Conservation (phyloP, 1,284 basidiomycete species). For the Apiotrichum siamense region DNA sequence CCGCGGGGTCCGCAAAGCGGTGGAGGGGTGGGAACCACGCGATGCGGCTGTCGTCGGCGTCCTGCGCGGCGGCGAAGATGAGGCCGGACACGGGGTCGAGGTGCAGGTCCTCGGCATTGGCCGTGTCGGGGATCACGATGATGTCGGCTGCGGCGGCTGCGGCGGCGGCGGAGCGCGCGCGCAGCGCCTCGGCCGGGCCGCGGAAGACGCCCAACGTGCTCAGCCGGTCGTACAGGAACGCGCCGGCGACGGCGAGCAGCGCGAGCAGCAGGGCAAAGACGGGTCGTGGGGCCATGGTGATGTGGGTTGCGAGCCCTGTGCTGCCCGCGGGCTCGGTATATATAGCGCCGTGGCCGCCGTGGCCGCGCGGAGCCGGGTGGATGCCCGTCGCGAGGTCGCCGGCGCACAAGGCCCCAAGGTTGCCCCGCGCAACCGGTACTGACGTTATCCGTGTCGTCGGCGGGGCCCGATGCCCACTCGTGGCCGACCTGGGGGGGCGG, state of each 20-base stretch:
- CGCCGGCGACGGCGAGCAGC: slow-evolving; percentile 10
- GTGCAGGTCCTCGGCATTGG: slow-evolving; percentile 19
- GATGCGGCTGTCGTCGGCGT: slow-evolving; percentile 7
- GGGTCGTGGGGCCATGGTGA: background rate
- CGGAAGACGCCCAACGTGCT: background rate
- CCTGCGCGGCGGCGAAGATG: slow-evolving; percentile 12
- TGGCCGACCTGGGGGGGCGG: too few relatives aligned
- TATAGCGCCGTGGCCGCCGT: too few relatives aligned
- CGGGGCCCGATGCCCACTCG: too few relatives aligned
- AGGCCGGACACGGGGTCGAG: slow-evolving; percentile 2
- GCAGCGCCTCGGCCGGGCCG: too few relatives aligned
- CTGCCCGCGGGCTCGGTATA: too few relatives aligned
- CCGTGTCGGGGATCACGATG: slow-evolving; percentile 7
- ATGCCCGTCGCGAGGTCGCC: too few relatives aligned
- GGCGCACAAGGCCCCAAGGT: too few relatives aligned
- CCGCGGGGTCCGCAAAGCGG: slow-evolving; percentile 12
- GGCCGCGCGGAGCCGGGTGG: too few relatives aligned
- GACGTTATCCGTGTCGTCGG: too few relatives aligned
- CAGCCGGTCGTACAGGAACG: slow-evolving; percentile 7
- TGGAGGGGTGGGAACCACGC: slow-evolving; percentile 36
- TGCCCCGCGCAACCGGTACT: too few relatives aligned
- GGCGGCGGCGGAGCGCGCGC: background rate
- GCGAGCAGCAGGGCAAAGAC: slow-evolving; percentile 8
- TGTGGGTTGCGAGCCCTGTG: too few relatives aligned
- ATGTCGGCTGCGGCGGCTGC: background rate